Evolutionary conservation across 1,139 yeast species (phyloP).

Genomic region (Spathaspora jeffriesii): DNA sequence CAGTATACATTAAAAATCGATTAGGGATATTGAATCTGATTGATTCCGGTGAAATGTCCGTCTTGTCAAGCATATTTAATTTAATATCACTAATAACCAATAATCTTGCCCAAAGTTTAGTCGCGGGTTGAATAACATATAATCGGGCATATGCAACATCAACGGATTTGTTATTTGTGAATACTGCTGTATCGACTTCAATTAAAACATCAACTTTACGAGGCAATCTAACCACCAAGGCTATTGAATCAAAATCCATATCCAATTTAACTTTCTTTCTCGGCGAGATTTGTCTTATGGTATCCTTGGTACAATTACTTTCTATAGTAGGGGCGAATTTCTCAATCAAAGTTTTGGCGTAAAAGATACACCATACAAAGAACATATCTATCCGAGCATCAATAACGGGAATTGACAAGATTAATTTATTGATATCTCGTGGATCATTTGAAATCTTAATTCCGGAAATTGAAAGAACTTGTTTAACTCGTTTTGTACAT

Average conservation of each 20-base stretch:
- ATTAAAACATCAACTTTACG: conserved; percentile 50
- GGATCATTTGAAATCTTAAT: conserved; percentile 25
- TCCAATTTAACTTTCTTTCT: conserved; percentile 29
- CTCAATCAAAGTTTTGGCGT: conserved; percentile 37
- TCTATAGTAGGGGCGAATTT: conserved; percentile 37
- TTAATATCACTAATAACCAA: conserved; percentile 40
- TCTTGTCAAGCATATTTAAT: conserved; percentile 22
- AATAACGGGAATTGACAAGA: conserved; percentile 33
- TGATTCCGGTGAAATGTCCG: conserved; percentile 24
- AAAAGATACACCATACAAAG: conserved; percentile 44
- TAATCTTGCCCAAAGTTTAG: conserved; percentile 46
- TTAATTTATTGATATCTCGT: conserved; percentile 25
- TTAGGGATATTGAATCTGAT: conserved; percentile 52
- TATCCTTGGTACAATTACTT: conserved; percentile 27
- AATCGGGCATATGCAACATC: conserved; percentile 41
- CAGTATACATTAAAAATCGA: conserved; percentile 63
- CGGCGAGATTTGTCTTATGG: conserved; percentile 22
- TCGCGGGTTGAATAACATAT: conserved; percentile 57
- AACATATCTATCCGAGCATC: conserved; percentile 45
- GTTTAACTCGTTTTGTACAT: conserved; percentile 28
- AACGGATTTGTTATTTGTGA: conserved; percentile 29
- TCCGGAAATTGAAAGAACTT: conserved; percentile 32
- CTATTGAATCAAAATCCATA: conserved; percentile 38
- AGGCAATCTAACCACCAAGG: conserved; percentile 51
- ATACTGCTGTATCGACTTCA: conserved; percentile 43